Conservation (phyloP, 2,329 filamentous ascomycete species). For the Helotiales sp. region DNA sequence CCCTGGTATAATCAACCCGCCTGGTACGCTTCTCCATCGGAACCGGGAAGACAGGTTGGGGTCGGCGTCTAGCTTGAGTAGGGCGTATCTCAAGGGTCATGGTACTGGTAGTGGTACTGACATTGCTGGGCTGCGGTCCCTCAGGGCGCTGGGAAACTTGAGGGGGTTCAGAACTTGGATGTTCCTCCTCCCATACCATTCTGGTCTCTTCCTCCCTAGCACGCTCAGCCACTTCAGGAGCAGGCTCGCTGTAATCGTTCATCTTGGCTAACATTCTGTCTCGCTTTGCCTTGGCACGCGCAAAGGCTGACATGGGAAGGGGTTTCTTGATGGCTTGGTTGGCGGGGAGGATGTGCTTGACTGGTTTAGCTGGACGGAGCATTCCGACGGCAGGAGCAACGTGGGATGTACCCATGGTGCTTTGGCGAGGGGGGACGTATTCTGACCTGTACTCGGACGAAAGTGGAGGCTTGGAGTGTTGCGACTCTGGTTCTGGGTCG, state of each 20-base stretch:
- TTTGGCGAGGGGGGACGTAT: neutral
- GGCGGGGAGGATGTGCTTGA: neutral
- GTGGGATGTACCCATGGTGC: neutral
- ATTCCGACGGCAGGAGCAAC: neutral
- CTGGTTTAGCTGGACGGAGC: neutral
- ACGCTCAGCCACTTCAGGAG: neutral
- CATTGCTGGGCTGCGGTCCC: too few relatives aligned
- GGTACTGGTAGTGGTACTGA: too few relatives aligned
- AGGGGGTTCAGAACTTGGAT: too few relatives aligned
- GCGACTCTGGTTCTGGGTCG: neutral
- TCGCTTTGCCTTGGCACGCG: neutral
- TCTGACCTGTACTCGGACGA: neutral
- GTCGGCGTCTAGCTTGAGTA: too few relatives aligned
- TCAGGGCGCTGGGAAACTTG: too few relatives aligned
- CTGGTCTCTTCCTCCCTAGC: too few relatives aligned
- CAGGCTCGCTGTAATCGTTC: neutral
- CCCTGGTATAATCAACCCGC: too few relatives aligned
- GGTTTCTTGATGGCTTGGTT: neutral
- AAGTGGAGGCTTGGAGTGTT: neutral
- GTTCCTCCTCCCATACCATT: too few relatives aligned
- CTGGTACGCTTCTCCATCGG: too few relatives aligned
- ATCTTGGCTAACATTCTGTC: neutral
- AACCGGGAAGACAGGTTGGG: too few relatives aligned
- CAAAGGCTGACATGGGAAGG: neutral
- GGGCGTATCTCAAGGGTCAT: too few relatives aligned